Evolutionary conservation across 306 rosid genomes (phyloP).

Genomic region (Casuarina cunninghamiana): DNA sequence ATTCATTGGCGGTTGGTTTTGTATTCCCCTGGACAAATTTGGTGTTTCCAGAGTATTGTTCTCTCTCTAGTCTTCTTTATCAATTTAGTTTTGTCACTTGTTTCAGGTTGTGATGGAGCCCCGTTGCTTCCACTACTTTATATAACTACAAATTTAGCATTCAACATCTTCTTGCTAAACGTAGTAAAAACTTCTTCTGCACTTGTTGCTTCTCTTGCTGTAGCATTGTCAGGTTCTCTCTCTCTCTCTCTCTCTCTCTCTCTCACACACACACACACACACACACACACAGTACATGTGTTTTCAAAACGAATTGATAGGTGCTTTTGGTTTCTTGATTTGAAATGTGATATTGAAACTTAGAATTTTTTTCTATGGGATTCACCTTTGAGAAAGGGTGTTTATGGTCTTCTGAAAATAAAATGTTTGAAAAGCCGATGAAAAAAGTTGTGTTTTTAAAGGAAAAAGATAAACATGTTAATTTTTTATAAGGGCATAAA

Average conservation of each 20-base stretch:
- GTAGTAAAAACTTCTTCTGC: slow-evolving; percentile 81
- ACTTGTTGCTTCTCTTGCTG: slow-evolving; percentile 72
- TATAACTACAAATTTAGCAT: slow-evolving; percentile 60
- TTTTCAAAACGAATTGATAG: not conserved
- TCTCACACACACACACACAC: not conserved
- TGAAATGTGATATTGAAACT: no score
- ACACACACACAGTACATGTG: not conserved
- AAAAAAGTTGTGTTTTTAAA: no score
- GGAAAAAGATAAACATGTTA: no score
- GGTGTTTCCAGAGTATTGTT: slow-evolving; percentile 3
- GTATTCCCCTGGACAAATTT: slow-evolving; percentile 17
- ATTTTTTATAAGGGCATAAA: no score
- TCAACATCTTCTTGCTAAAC: slow-evolving; percentile 72
- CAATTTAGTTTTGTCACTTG: not conserved
- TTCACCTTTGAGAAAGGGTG: no score
- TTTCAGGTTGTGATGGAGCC: slow-evolving; percentile 79
- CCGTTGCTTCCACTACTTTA: slow-evolving; percentile 89
- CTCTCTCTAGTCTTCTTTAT: slow-evolving; percentile 12
- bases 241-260: slow-evolving; percentile 13
- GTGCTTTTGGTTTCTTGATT: no score
- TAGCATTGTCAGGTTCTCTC: slow-evolving; percentile 75
- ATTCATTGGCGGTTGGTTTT: slow-evolving; percentile 4
- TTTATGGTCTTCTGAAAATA: no score
- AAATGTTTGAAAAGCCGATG: no score
- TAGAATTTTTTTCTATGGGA: no score